A percentile compares a stretch with the other conserved stretches of the same genome.
These are phyloP conservation scores for Phaeosphaeria sp. DNA, from an alignment of 2,329 filamentous ascomycete species.

Conservation along the genomic window DNA sequence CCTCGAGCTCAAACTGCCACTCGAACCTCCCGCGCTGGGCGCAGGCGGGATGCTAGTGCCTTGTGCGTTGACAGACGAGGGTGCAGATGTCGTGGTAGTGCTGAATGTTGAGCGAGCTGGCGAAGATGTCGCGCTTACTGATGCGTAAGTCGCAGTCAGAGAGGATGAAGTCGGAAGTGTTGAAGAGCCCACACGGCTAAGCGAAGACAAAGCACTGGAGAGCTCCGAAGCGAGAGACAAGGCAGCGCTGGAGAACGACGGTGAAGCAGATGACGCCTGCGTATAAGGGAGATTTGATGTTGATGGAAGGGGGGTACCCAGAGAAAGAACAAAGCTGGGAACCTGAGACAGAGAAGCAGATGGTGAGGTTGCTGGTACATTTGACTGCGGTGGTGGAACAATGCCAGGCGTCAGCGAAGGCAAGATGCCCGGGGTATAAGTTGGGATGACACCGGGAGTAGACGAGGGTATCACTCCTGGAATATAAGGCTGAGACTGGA, in stretches of 20 bases:
- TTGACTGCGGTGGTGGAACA: neutral
- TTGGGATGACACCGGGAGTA: constrained; percentile 2
- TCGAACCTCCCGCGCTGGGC: constrained; percentile 28
- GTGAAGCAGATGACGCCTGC: neutral
- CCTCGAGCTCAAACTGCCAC: constrained; percentile 5
- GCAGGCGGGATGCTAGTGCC: constrained; percentile 33
- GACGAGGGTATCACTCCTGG: neutral
- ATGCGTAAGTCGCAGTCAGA: constrained; percentile 1
- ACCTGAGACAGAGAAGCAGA: neutral
- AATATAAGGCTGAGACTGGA: neutral
- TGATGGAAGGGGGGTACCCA: neutral
- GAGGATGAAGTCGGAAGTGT: constrained; percentile 3
- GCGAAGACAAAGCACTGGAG: constrained; percentile 5
- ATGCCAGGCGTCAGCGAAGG: constrained; percentile 2
- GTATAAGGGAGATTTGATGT: neutral
- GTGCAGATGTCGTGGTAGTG: constrained; percentile 16
- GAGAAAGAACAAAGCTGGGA: constrained; percentile 3
- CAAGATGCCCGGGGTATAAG: constrained; percentile 2
- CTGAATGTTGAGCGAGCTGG: constrained; percentile 17
- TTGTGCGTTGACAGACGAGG: constrained; percentile 15
- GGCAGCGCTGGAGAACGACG: neutral
- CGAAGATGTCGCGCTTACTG: constrained; percentile 7
- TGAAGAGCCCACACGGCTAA: constrained; percentile 6
- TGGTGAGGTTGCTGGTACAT: neutral
- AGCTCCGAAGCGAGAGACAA: neutral